Percentiles rank a stretch among this genome's conserved stretches.
Conservation (phyloP, 208 protist species). For the Leishmania amazonensis region DNA sequence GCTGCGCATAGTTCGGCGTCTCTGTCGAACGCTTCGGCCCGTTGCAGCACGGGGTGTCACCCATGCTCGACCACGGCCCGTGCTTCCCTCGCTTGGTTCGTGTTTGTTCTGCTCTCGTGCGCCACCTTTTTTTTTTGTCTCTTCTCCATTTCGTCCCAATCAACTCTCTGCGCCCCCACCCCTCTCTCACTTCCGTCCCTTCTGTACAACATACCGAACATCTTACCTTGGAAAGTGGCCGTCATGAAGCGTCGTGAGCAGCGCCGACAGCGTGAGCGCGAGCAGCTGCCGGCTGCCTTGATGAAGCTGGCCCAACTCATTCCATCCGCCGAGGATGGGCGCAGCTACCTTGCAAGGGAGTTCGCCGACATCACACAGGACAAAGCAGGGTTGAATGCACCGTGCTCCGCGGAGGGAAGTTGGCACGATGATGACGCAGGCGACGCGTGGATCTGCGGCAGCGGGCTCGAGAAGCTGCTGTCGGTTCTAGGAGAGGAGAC, state of each 20-base stretch:
- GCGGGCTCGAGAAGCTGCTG: constrained; percentile 57
- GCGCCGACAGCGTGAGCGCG: constrained; percentile 72
- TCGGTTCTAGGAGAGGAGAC: constrained; percentile 50
- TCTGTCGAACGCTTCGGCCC: background rate
- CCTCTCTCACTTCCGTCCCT: background rate
- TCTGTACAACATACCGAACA: background rate
- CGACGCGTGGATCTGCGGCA: constrained; percentile 51
- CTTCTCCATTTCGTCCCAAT: background rate
- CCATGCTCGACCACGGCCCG: background rate
- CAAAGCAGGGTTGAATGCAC: background rate
- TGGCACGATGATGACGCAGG: constrained; percentile 5
- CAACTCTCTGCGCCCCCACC: background rate
- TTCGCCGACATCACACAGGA: constrained; percentile 15
- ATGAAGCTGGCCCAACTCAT: constrained; percentile 51
- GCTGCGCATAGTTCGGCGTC: background rate
- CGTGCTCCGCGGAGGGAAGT: background rate
- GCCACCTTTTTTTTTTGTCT: background rate
- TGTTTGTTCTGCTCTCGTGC: background rate
- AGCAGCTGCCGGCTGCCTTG: constrained; percentile 57
- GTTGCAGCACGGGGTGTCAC: background rate
- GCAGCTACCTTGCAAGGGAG: constrained; percentile 40
- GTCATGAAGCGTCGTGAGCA: constrained; percentile 67
- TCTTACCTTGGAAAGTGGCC: background rate
- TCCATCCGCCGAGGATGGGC: constrained; percentile 44
- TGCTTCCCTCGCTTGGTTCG: background rate